Percentiles rank a stretch among this genome's conserved stretches.
Evolutionary conservation across 164 flowering plant genomes (phyloP).

Genomic region (Saururus chinensis): DNA sequence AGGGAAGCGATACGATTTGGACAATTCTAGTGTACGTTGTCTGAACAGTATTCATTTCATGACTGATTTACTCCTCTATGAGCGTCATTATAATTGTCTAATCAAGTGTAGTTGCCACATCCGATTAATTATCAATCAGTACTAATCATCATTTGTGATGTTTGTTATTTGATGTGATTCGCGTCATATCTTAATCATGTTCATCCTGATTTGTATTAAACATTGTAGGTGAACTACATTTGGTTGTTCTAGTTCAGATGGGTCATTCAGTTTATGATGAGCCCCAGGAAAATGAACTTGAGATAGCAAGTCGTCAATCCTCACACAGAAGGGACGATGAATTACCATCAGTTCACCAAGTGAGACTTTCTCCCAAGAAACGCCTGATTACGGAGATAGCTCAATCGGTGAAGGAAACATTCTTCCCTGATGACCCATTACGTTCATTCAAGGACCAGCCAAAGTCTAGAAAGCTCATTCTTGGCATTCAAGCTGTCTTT

Average conservation of each 20-base stretch:
- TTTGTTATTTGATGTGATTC: neutral
- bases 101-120: no score
- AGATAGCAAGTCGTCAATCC: slow-evolving; percentile 20
- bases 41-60: neutral
- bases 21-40: neutral
- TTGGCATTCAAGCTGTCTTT: slow-evolving; percentile 55
- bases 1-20: neutral
- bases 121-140: neutral
- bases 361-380: slow-evolving; percentile 51
- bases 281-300: slow-evolving; percentile 26
- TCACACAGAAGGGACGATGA: slow-evolving; percentile 20
- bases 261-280: slow-evolving; percentile 23
- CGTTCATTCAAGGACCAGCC: slow-evolving; percentile 66
- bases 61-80: neutral
- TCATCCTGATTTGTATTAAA: neutral
- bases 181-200: neutral
- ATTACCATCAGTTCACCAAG: slow-evolving; percentile 37
- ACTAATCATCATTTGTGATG: neutral
- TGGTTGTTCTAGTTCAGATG: slow-evolving; percentile 13
- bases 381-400: slow-evolving; percentile 42
- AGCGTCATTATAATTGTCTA: neutral
- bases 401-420: slow-evolving; percentile 44
- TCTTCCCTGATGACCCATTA: slow-evolving; percentile 70
- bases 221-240: neutral
- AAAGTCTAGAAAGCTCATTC: slow-evolving; percentile 36